A percentile compares a stretch with the other conserved stretches of the same genome.
phyloP scores from a whole-genome alignment of 2,329 filamentous ascomycete genomes.

The Talaromyces verruculosus region DNA sequence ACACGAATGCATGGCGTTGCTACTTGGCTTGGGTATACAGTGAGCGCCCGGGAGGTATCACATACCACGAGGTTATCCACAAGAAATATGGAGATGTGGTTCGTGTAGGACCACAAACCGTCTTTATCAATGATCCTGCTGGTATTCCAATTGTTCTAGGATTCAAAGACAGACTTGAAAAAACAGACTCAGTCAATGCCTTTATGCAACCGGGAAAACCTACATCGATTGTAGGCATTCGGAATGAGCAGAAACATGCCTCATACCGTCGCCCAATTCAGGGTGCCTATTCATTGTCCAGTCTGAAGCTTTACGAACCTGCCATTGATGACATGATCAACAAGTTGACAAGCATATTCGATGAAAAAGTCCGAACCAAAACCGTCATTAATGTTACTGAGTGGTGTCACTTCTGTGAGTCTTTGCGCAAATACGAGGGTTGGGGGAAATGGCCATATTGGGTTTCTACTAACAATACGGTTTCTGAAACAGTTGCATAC shows the following conservation, averaged over 20 bases:
- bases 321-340: slow-evolving; percentile 19
- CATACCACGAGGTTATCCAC: slow-evolving; percentile 18
- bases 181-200: slow-evolving; percentile 14
- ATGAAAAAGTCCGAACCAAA: slow-evolving; percentile 4
- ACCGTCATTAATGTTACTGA: slow-evolving; percentile 9
- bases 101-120: slow-evolving; percentile 9
- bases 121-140: slow-evolving; percentile 17
- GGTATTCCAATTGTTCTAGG: slow-evolving; percentile 14
- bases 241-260: slow-evolving; percentile 17
- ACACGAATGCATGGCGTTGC: slow-evolving; percentile 16
- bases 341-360: slow-evolving; percentile 8
- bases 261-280: slow-evolving; percentile 17
- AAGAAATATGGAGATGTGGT: slow-evolving; percentile 18
- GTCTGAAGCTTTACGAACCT: slow-evolving; percentile 15
- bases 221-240: slow-evolving; percentile 13
- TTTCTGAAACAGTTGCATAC: slow-evolving; percentile 2
- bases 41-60: slow-evolving; percentile 15
- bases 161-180: slow-evolving; percentile 17
- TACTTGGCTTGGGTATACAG: slow-evolving; percentile 18
- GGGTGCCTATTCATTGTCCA: slow-evolving; percentile 13
- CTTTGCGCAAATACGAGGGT: not conserved
- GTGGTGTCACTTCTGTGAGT: slow-evolving; percentile 19
- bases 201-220: slow-evolving; percentile 18
- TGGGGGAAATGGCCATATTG: not conserved
- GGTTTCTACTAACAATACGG: not conserved